phyloP scores from a whole-genome alignment of 2,329 filamentous ascomycete genomes.

The Fragosphaeria purpurea region DNA sequence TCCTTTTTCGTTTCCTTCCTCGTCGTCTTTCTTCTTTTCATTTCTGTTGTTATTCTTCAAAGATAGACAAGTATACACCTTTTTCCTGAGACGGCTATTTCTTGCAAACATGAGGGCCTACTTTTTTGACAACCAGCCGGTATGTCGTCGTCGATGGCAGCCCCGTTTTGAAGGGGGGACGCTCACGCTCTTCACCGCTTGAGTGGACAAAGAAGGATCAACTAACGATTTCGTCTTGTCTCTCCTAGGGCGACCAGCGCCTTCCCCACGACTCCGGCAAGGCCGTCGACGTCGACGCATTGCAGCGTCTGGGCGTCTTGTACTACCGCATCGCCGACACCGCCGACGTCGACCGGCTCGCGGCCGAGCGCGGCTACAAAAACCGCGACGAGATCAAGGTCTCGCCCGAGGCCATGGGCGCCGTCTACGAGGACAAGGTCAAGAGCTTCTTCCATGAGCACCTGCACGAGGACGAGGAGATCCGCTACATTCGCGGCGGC shows the following conservation, averaged over 20 bases:
- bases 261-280: constrained; percentile 78
- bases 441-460: constrained; percentile 92
- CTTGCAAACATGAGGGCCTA: constrained; percentile 42
- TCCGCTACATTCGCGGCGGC: constrained; percentile 83
- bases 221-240: too few species aligned
- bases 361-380: constrained; percentile 69
- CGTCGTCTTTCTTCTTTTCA: too few species aligned
- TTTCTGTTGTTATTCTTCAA: too few species aligned
- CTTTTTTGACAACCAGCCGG: constrained; percentile 44
- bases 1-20: too few species aligned
- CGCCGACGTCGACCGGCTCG: constrained; percentile 62
- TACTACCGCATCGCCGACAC: constrained; percentile 61
- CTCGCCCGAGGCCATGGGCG: constrained; percentile 76
- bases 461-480: constrained; percentile 97
- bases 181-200: too few species aligned
- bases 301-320: constrained; percentile 67
- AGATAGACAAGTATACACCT: too few species aligned
- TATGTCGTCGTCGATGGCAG: constrained; percentile 16
- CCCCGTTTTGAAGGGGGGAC: too few species aligned
- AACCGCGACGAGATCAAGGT: constrained; percentile 92
- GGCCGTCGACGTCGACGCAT: constrained; percentile 51
- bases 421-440: constrained; percentile 84
- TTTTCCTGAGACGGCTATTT: too few species aligned
- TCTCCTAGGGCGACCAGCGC: constrained; percentile 77
- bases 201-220: too few species aligned